phyloP scores from a whole-genome alignment of 441 rosid genomes.

The Rhodomyrtus psidioides region DNA sequence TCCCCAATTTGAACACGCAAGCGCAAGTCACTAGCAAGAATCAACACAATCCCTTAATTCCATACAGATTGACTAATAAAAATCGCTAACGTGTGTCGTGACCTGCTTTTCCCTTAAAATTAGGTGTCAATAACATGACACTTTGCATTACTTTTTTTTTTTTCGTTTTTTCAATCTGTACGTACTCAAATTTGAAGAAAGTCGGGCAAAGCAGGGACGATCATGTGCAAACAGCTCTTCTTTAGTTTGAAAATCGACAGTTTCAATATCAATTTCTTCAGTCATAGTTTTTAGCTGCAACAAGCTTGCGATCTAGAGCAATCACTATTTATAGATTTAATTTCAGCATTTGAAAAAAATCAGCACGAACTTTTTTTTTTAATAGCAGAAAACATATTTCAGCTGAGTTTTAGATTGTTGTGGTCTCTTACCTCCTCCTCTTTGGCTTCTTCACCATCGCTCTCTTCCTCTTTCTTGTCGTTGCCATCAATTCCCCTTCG shows the following conservation, averaged over 20 bases:
- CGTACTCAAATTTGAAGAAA: neutral
- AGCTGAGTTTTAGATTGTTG: neutral
- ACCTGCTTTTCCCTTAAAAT: too few species aligned
- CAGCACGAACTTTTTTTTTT: fast-evolving
- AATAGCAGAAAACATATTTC: neutral
- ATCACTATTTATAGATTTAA: neutral
- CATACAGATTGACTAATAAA: too few species aligned
- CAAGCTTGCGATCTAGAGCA: neutral
- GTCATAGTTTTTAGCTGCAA: neutral
- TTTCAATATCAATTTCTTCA: neutral
- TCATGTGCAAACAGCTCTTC: neutral
- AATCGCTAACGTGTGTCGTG: too few species aligned
- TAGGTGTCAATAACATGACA: too few species aligned
- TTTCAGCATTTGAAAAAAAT: neutral
- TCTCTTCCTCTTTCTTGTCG: neutral
- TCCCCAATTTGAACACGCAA: neutral
- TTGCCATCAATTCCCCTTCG: neutral
- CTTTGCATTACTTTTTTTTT: neutral
- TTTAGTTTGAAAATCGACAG: neutral
- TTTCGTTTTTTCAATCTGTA: neutral
- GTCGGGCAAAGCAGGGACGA: neutral
- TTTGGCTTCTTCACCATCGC: neutral
- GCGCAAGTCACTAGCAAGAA: neutral
- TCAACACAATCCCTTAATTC: neutral
- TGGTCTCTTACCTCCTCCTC: neutral